Conservation (phyloP, 2,329 filamentous ascomycete genomes). For the Aphanoascus verrucosus region DNA sequence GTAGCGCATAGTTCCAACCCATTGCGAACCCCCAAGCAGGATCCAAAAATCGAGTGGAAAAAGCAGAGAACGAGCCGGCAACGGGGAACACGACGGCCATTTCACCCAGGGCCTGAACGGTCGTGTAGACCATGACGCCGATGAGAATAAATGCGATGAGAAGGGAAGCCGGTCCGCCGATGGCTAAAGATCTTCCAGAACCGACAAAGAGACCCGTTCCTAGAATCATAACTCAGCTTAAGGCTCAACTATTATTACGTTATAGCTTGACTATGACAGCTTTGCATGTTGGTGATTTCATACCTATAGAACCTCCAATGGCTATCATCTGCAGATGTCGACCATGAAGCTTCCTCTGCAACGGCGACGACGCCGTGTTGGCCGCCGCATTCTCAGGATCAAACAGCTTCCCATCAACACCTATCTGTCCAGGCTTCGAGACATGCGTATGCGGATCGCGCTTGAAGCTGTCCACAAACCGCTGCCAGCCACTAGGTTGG, state of each 20-base stretch:
- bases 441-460: slow-evolving; percentile 23
- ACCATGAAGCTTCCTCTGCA: slow-evolving; percentile 34
- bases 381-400: slow-evolving; percentile 22
- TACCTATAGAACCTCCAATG: slow-evolving; percentile 45
- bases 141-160: slow-evolving; percentile 36
- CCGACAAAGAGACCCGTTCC: slow-evolving; percentile 37
- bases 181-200: slow-evolving; percentile 30
- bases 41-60: slow-evolving; percentile 34
- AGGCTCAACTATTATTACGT: background rate
- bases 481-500: slow-evolving; percentile 14
- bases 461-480: slow-evolving; percentile 23
- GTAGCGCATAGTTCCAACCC: slow-evolving; percentile 42
- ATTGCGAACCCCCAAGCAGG: slow-evolving; percentile 41
- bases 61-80: slow-evolving; percentile 40
- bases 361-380: slow-evolving; percentile 22
- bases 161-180: slow-evolving; percentile 35
- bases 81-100: slow-evolving; percentile 41
- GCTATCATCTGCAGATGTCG: slow-evolving; percentile 51
- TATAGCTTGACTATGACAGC: background rate
- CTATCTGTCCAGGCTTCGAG: slow-evolving; percentile 14
- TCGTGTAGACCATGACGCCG: slow-evolving; percentile 57
- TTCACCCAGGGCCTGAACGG: slow-evolving; percentile 42
- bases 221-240: background rate
- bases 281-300: background rate
- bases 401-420: slow-evolving; percentile 16